Evolutionary conservation across 108 stramenopile species (phyloP).

Genomic region (Discostella stelligeroides): DNA sequence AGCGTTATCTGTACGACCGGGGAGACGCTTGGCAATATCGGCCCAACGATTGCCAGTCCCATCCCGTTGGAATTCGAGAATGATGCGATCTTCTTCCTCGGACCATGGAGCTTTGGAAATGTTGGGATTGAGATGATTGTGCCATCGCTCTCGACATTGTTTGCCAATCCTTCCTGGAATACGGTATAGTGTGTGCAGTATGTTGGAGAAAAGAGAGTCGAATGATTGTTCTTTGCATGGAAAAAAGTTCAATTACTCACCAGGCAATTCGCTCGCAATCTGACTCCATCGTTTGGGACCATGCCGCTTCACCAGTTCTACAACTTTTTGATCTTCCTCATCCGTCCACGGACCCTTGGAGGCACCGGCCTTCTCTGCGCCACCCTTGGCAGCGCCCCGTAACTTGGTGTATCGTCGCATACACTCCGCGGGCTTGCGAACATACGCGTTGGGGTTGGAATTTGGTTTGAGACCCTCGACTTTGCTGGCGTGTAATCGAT

Average conservation of each 20-base stretch:
- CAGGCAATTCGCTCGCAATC: constrained; percentile 77
- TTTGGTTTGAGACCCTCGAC: constrained; percentile 19
- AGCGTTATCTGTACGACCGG: constrained; percentile 80
- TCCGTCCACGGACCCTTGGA: constrained; percentile 71
- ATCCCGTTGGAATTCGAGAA: constrained; percentile 64
- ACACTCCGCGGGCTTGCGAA: constrained; percentile 34
- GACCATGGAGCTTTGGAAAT: constrained; percentile 72
- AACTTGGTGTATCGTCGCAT: constrained; percentile 38
- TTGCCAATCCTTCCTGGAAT: constrained; percentile 64
- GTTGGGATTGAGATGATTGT: constrained; percentile 72
- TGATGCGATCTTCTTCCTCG: constrained; percentile 60
- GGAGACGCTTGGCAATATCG: constrained; percentile 74
- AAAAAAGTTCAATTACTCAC: constrained; percentile 11
- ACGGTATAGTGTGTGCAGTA: not conserved
- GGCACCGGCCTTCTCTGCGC: constrained; percentile 37
- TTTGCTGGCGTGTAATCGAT: constrained; percentile 34
- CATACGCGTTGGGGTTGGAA: constrained; percentile 24
- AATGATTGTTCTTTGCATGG: not conserved
- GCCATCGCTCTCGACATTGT: constrained; percentile 83
- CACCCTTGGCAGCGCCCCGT: constrained; percentile 35
- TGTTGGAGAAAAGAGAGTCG: not conserved
- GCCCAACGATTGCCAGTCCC: constrained; percentile 75
- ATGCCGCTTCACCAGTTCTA: constrained; percentile 55
- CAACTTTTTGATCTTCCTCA: constrained; percentile 71
- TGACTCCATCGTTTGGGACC: constrained; percentile 87